A percentile compares a stretch with the other conserved stretches of the same genome.
These are phyloP conservation scores for Aurantiochytrium sp. DNA, from an alignment of 108 stramenopile genomes.

Conservation along the genomic window DNA sequence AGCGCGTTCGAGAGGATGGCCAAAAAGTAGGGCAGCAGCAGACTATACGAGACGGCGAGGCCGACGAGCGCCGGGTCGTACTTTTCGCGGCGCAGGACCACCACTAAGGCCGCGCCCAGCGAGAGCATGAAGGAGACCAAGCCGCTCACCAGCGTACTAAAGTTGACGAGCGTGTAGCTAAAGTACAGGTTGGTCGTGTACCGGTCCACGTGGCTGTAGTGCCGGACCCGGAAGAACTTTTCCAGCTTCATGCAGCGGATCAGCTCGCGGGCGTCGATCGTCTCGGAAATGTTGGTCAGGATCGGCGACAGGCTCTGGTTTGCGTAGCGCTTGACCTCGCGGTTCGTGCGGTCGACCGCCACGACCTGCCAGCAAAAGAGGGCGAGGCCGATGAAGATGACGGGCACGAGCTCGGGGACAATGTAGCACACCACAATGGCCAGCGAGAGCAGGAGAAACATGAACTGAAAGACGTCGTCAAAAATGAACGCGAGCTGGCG, in stretches of 20 bases:
- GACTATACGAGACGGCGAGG: not conserved
- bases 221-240: not conserved
- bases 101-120: conserved; percentile 65
- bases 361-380: not conserved
- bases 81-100: conserved; percentile 64
- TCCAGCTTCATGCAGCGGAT: conserved; percentile 28
- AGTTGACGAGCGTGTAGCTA: not conserved
- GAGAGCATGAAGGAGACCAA: conserved; percentile 65
- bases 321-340: conserved; percentile 39
- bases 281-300: not conserved
- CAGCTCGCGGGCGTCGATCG: conserved; percentile 4
- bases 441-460: conserved; percentile 5
- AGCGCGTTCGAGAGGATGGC: conserved; percentile 33
- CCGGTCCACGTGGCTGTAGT: not conserved
- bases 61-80: conserved; percentile 44
- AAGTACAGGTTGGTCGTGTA: conserved; percentile 14
- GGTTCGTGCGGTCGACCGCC: not conserved
- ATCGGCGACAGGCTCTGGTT: not conserved
- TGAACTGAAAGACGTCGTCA: conserved; percentile 8
- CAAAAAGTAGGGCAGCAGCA: conserved; percentile 16
- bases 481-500: conserved; percentile 28
- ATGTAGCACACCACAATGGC: not conserved
- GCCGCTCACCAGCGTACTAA: conserved; percentile 40
- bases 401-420: not conserved
- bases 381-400: not conserved